A percentile compares a stretch with the other conserved stretches of the same genome.
Conservation (phyloP, 257 asterid genomes). For the Asclepias syriaca region DNA sequence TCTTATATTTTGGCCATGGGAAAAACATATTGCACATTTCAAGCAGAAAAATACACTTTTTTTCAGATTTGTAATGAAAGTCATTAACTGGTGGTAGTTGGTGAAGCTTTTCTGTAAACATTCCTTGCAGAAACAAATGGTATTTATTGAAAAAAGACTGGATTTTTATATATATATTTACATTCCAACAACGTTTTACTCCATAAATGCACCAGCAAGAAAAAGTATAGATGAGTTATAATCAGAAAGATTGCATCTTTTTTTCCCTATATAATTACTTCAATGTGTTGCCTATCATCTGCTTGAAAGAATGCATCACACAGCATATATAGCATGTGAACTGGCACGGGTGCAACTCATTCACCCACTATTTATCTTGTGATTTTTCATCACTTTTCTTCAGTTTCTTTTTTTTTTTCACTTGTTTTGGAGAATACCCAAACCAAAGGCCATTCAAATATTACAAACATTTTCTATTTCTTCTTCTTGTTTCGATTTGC, state of each 20-base stretch:
- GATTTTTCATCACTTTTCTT: constrained; percentile 18
- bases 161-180: not conserved
- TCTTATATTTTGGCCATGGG: not conserved
- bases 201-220: constrained; percentile 1
- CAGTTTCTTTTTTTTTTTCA: not conserved
- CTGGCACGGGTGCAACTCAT: constrained; percentile 7
- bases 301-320: not conserved
- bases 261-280: not conserved
- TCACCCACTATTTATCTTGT: constrained; percentile 39
- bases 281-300: not conserved
- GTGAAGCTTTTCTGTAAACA: not conserved
- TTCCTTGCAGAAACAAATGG: not conserved
- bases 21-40: not conserved
- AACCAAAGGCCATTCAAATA: not conserved
- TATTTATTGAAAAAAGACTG: constrained; percentile 4
- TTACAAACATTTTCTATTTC: not conserved
- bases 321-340: constrained; percentile 19
- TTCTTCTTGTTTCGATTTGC: not conserved
- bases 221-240: not conserved
- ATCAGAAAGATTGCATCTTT: not conserved
- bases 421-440: not conserved
- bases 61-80: not conserved
- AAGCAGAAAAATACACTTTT: not conserved
- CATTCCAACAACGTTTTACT: not conserved
- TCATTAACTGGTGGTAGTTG: not conserved